phyloP scores from a whole-genome alignment of 2,329 filamentous ascomycete genomes.

The Calonectria fujianensis region DNA sequence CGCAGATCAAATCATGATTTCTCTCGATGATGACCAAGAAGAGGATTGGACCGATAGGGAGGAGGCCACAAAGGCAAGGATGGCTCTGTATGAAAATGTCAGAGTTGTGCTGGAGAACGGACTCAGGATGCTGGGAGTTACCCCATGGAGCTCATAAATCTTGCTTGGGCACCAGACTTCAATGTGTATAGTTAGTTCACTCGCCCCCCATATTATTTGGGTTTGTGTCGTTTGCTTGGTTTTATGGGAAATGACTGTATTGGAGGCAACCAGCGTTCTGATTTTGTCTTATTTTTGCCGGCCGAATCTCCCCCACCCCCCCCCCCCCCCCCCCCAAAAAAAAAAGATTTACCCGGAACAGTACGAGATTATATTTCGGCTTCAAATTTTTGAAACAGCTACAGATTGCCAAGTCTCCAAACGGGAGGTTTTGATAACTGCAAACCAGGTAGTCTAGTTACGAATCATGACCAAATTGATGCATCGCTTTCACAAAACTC shows the following conservation, averaged over 20 bases:
- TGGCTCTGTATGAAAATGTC: slow-evolving; percentile 72
- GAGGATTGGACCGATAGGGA: slow-evolving; percentile 60
- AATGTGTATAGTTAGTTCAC: neutral
- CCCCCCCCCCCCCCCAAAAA: no score
- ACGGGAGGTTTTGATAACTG: neutral
- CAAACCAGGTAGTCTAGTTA: no score
- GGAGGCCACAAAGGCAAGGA: slow-evolving; percentile 73
- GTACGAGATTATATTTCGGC: no score
- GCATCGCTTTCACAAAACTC: neutral
- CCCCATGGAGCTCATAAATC: slow-evolving; percentile 44
- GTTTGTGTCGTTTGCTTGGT: neutral
- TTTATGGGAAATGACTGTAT: neutral
- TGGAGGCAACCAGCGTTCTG: neutral
- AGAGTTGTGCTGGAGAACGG: slow-evolving; percentile 56
- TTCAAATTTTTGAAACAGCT: neutral
- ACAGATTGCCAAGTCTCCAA: neutral
- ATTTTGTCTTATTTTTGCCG: neutral
- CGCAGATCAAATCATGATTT: slow-evolving; percentile 40
- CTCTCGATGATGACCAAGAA: slow-evolving; percentile 72
- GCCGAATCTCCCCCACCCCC: no score
- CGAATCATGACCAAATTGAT: neutral
- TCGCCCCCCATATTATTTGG: neutral
- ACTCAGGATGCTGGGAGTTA: slow-evolving; percentile 63
- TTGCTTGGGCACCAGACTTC: no score
- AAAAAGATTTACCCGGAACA: neutral